A percentile compares a stretch with the other conserved stretches of the same genome.
These are phyloP conservation scores for Microdochium nivale DNA, from an alignment of 2,329 filamentous ascomycete genomes.

Conservation along the genomic window DNA sequence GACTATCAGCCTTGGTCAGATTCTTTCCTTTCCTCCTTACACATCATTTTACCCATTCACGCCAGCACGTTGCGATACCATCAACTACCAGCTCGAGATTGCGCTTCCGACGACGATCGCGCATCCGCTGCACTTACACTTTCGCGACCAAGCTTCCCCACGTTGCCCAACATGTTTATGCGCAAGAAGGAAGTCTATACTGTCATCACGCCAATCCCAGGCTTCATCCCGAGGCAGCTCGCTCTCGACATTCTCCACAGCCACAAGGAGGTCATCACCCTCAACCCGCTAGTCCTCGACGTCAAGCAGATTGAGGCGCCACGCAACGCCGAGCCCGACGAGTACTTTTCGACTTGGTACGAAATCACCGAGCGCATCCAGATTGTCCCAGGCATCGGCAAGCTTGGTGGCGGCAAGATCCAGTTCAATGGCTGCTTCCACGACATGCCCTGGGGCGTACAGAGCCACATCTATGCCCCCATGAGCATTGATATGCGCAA, in stretches of 20 bases:
- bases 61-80: too few species aligned
- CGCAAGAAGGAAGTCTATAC: slow-evolving; percentile 59
- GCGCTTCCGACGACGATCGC: neutral
- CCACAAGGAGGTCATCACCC: slow-evolving; percentile 61
- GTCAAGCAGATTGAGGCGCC: slow-evolving; percentile 58
- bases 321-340: slow-evolving; percentile 58
- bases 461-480: slow-evolving; percentile 64
- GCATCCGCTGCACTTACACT: neutral
- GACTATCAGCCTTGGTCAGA: too few species aligned
- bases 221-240: slow-evolving; percentile 62
- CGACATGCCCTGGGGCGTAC: slow-evolving; percentile 62
- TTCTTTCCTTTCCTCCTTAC: neutral
- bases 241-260: slow-evolving; percentile 65
- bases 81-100: too few species aligned
- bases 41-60: neutral
- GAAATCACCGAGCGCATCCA: slow-evolving; percentile 64
- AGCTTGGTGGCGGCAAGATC: slow-evolving; percentile 56
- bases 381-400: slow-evolving; percentile 57
- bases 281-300: slow-evolving; percentile 59
- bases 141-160: neutral
- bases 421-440: slow-evolving; percentile 65
- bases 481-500: slow-evolving; percentile 59
- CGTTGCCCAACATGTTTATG: slow-evolving; percentile 31
- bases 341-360: slow-evolving; percentile 68
- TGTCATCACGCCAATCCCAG: slow-evolving; percentile 60